Evolutionary conservation across 768 basidiomycete species (phyloP), one percentile per base, ranked within the genome.

Genomic region (Suillus occidentalis): DNA sequence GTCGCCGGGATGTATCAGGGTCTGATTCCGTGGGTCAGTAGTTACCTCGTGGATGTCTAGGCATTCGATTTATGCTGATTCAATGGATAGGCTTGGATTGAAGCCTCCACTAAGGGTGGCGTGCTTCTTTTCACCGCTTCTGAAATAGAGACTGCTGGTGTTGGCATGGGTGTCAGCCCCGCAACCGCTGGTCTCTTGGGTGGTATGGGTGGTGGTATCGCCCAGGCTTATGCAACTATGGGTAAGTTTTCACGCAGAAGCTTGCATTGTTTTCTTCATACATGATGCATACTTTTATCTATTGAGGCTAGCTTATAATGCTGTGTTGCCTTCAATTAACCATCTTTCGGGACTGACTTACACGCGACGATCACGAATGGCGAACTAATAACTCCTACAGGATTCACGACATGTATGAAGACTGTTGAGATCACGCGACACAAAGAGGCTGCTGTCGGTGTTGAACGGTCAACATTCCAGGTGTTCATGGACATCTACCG

Each of bases 151-250:
- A 85, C 87, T 20, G 84, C 84, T 22, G 79, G 82, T 22, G 81
- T 87, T 55, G 69, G 73, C 10, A 80, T 90, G 72, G 94, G 94
- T 12, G 78, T 96, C 65, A 90, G 83, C 72, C 89, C 94, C 37
- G 95, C 89, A 31, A 82, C 83, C 52, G 91, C 92, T 64, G 97
- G 97, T 70, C 84, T 99, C 69, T 78, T 99, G 60, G 97, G 97
- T 68, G 97, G 97, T 68, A 98, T 99, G 92, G 91, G 92, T 14
- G 97, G 97, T 73, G 97, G 97, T 83, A 80, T 99, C 70, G 94
- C 91, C 49, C 97, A 99, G 80, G 97, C 97, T 36, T 99, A 99
- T 75, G 96, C 95, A 66, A 99, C 97, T n/a, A 99, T 99, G 96
- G 97, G 97, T 96, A 73, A 75, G 90, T 84, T 36, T 67, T 65